Base-by-base conservation (phyloP, 2,329 filamentous ascomycete genomes). In the Ophiosphaerella herpotricha region DNA sequence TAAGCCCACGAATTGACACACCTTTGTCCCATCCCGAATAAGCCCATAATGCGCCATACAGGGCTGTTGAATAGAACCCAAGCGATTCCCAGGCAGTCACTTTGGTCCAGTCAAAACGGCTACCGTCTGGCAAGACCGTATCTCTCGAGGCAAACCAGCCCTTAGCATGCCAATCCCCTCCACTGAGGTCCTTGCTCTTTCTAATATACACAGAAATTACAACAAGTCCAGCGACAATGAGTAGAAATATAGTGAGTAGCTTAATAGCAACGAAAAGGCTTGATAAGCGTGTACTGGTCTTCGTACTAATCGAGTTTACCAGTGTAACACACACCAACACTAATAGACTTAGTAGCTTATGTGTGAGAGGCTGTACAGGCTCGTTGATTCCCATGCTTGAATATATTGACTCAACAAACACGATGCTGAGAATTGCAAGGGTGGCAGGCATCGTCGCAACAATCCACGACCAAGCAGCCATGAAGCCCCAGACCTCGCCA, bases 401-500 rank as follows among this genome's bases (percentile, higher is more conserved):
- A 39, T 77, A 75, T 7, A 73, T 62, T 16, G 52, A 58, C 54
- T 79, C 73, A 7, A 76, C 78, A 57, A 87, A 87, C 14, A 86
- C 83, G 55, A 87, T 85, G 60, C 80, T 80, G 14, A 87, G 73
- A 48, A 87, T 87, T 1, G 84, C 84, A 33, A 86, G 74, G 0
- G 84, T 86, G 0, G 84, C 83, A 0, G 85, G 85, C 83, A 86
- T 87, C 3, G 86, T 80, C 7, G 82, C 82, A 0, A 86, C 78
- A 23, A 87, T 79, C 84, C 84, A 87, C 0, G 82, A 85, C 84
- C 84, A 87, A 0, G 83, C 84, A 0, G 83, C 82, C 21, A 87
- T 68, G 61, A 86, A 87, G 6, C 84, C 85, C 46, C 80, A 79
- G 1, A 82, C 66, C 41, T 86, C 82, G 32, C 85, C 84, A 51